Base-by-base conservation (phyloP, 768 basidiomycete species). In the Phaeotremella fagi region DNA sequence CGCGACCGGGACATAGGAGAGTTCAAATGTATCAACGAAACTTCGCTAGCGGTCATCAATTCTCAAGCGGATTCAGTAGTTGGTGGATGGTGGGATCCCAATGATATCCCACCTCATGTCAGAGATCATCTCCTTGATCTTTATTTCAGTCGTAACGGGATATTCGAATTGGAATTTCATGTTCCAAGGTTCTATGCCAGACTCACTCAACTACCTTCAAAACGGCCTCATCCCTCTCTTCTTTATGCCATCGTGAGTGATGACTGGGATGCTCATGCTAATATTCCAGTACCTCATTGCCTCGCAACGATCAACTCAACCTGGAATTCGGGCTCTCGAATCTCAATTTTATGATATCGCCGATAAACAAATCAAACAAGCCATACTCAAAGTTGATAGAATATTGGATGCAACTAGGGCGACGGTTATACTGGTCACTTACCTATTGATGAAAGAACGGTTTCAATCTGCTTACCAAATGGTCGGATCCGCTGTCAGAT, bases 201-300 rank as follows among this genome's bases (percentile, higher is more conserved):
- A 14, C 48, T 66, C 3, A 57, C 61, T 3, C 27, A 57, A 25
- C 46, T 58, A 1, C 55, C 55, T 18, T 31, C 52, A 18, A 54
- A 56, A 45, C 35, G 64, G 24, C 64, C 64, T 24, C 62, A 64
- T 47, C 62, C 62, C 2, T 63, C 59, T 36, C 52, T 63, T 28
- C 44, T 67, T 18, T 61, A 63, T 50, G 52, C 45, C 18, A 61
- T 67, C 48, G 54, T 56, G 48, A 50, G 54, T 47, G 2, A 6
- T 16, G 9, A 4, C 20, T 7, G 24, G 5, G 15, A 22, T 12
- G 24, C 22, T 12, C 9, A 45, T 18, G 20, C 33, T 48, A 14
- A 24, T 18, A 27, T 29, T 6, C 14, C 28, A 56, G 60, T 67
- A 59, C 33, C 48, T 67, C 14, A 26, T 57, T 15, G 59, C 52